Evolutionary conservation across 495 filamentous ascomycete genomes (phyloP), one percentile per base, ranked within the genome.

Genomic region (Delitschia confertaspora): DNA sequence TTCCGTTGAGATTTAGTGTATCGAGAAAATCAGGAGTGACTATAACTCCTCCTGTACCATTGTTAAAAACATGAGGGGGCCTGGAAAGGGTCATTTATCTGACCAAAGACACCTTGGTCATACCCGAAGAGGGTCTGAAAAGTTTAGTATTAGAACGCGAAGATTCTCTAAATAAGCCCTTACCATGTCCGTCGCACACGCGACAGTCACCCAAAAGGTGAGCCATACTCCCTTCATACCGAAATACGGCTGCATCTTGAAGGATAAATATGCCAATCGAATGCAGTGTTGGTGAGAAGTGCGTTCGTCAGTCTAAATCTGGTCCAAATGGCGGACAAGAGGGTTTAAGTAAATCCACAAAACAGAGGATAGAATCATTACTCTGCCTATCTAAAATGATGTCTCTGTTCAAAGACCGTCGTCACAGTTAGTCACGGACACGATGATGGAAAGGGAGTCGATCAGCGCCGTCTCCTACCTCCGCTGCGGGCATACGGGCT

Each of bases 21-120:
- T 75, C 62, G 11, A 80, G 68, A 20, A 75, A 79, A 49, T 79
- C 65, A 23, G 69, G 53, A 0, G 72, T 75, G 20, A 78, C 68
- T 19, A 75, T 64, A 17, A 77, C 71, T 13, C 76, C 76, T 25
- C 71, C 70, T 49, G 16, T 16, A n/a, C 8, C n/a, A 3, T 67
- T 54, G 49, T 51, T 38, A 45, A 38, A 30, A n/a, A n/a, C 31
- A 20, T 23, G 23, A 54, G 30, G 24, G n/a, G n/a, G 11, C 20
- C 22, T 3, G 11, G 11, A 17, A 19, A 23, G 16, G n/a, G 25
- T 25, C n/a, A 33, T 0, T 26, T 37, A 39, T n/a, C 49, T 13
- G 5, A 53, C 43, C 64, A 42, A 74, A 75, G 2, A 75, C 67
- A 34, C 71, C 72, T 45, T 80, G 74, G 40, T 79, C 75, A 54